phyloP scores from a whole-genome alignment of 495 filamentous ascomycete species.

The Tuber melanosporum region DNA sequence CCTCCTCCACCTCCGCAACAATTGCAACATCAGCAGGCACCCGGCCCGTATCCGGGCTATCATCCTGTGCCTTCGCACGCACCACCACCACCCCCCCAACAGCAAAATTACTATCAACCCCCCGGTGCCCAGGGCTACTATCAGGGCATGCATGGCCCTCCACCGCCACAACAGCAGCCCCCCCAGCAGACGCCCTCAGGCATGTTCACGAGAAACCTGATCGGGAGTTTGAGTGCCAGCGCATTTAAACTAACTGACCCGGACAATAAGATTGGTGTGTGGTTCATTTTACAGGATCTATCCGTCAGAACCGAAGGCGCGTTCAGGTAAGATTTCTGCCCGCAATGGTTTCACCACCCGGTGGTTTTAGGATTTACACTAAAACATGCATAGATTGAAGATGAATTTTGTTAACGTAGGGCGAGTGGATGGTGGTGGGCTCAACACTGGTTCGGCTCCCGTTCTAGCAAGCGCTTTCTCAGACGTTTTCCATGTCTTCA shows the following conservation, averaged over 20 bases:
- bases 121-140: conserved; percentile 46
- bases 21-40: conserved; percentile 38
- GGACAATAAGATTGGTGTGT: conserved; percentile 79
- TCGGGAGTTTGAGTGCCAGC: conserved; percentile 84
- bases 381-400: conserved; percentile 50
- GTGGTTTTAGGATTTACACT: neutral
- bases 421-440: conserved; percentile 42
- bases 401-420: conserved; percentile 86
- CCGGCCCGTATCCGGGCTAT: conserved; percentile 45
- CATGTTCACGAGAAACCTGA: conserved; percentile 95
- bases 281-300: conserved; percentile 95
- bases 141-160: conserved; percentile 44
- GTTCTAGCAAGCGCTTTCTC: conserved; percentile 84
- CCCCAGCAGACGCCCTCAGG: conserved; percentile 56
- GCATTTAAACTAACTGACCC: conserved; percentile 80
- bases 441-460: conserved; percentile 75
- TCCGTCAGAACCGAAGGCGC: conserved; percentile 86
- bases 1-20: conserved; percentile 43
- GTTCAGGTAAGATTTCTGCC: conserved; percentile 61
- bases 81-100: conserved; percentile 40
- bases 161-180: conserved; percentile 44
- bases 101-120: conserved; percentile 45
- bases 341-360: neutral
- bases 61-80: conserved; percentile 35
- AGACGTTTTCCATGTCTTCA: conserved; percentile 87